Percentiles rank a stretch among this genome's conserved stretches.
phyloP scores from a whole-genome alignment of 2,329 filamentous ascomycete genomes.

The Aureobasidium musti region DNA sequence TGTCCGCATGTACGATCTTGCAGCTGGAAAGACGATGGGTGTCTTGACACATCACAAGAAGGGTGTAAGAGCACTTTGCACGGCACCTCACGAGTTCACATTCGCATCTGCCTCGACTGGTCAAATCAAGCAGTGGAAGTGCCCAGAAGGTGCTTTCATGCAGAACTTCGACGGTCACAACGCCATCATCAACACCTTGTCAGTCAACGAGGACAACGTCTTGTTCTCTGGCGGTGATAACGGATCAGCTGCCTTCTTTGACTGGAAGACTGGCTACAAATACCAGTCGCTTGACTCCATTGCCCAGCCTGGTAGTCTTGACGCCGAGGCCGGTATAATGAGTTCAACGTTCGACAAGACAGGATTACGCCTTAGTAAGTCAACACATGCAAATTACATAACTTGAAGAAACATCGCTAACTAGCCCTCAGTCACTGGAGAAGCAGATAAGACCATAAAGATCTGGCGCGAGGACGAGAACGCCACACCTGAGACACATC shows the following conservation, averaged over 20 bases:
- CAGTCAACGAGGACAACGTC: constrained; percentile 93
- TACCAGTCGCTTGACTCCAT: constrained; percentile 90
- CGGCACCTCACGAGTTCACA: constrained; percentile 91
- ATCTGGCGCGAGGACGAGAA: constrained; percentile 94
- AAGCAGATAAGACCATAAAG: constrained; percentile 96
- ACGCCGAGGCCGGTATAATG: constrained; percentile 95
- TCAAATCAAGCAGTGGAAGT: constrained; percentile 99
- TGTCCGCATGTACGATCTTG: constrained; percentile 90
- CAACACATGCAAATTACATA: not conserved
- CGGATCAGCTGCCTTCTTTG: constrained; percentile 96
- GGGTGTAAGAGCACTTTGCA: constrained; percentile 79
- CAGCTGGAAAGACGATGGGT: constrained; percentile 93
- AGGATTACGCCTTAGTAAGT: constrained; percentile 41
- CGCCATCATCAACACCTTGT: constrained; percentile 89
- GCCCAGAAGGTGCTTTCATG: constrained; percentile 97
- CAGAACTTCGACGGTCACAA: constrained; percentile 98
- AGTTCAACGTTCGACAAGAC: constrained; percentile 89
- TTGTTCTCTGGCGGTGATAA: constrained; percentile 95
- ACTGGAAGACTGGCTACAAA: constrained; percentile 94
- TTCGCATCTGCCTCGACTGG: constrained; percentile 91
- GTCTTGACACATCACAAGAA: constrained; percentile 99
- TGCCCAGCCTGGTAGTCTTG: constrained; percentile 89
- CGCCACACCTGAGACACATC: constrained; percentile 88
- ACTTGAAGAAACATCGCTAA: not conserved
- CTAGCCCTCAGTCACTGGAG: constrained; percentile 75